Evolutionary conservation across 257 asterid species (phyloP).

Genomic region (Nicotiana noctiflora): DNA sequence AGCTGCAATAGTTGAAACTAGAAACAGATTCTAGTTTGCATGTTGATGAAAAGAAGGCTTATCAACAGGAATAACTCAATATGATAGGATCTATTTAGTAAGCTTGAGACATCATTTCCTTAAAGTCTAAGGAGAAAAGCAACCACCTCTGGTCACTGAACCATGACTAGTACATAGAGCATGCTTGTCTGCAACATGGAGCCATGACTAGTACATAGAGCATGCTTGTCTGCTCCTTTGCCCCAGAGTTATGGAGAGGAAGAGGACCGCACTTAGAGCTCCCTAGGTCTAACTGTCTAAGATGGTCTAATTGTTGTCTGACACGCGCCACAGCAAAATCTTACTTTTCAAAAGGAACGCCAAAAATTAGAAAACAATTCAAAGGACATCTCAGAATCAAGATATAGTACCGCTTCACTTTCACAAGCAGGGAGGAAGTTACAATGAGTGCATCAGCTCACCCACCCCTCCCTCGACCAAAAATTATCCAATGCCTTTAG

Average conservation of each 20-base stretch:
- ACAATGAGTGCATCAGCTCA: not conserved
- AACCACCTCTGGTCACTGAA: not conserved
- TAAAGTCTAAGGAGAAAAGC: not conserved
- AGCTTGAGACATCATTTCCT: not conserved
- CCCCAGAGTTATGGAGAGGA: not conserved
- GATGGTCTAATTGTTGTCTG: not conserved
- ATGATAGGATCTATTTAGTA: not conserved
- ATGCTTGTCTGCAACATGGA: not conserved
- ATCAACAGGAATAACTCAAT: not conserved
- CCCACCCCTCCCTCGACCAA: not conserved
- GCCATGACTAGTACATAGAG: no score
- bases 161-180: not conserved
- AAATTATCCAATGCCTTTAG: no score
- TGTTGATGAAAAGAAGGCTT: not conserved
- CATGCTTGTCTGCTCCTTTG: no score
- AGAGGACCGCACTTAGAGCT: not conserved
- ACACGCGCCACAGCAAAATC: not conserved
- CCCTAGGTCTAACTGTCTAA: not conserved
- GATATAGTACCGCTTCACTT: not conserved
- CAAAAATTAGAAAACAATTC: not conserved
- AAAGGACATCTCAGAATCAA: not conserved
- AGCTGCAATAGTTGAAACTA: not conserved
- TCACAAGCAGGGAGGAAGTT: not conserved
- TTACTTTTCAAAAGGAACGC: not conserved
- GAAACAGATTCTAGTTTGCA: not conserved